Percentiles rank a stretch among this genome's conserved stretches.
These are phyloP conservation scores for Oemleria cerasiformis DNA, from an alignment of 306 rosid genomes.

Conservation along the genomic window DNA sequence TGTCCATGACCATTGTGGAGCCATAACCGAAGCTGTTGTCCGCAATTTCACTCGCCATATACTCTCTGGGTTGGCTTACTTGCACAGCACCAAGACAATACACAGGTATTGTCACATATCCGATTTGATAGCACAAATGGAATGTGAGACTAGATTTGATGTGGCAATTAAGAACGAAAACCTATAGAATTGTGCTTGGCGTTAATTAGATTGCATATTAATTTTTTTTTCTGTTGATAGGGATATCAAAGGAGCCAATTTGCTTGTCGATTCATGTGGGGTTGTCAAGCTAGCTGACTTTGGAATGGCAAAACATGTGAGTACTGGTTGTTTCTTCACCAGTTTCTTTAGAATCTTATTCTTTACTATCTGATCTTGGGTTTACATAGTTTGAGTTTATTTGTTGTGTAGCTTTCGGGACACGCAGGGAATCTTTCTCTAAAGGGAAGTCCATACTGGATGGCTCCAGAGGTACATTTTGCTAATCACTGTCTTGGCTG, in stretches of 20 bases:
- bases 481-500: conserved; percentile 9
- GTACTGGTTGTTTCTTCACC: conserved; percentile 26
- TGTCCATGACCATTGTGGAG: conserved; percentile 91
- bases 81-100: conserved; percentile 86
- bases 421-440: conserved; percentile 77
- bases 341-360: conserved; percentile 13
- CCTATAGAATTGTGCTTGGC: conserved; percentile 1
- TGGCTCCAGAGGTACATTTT: conserved; percentile 95
- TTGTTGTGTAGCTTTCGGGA: conserved; percentile 70
- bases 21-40: conserved; percentile 90
- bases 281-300: conserved; percentile 97
- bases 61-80: conserved; percentile 87
- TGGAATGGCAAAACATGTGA: conserved; percentile 98
- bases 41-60: conserved; percentile 92
- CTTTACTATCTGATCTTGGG: conserved; percentile 4
- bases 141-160: background rate
- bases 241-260: conserved; percentile 96
- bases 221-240: conserved; percentile 32
- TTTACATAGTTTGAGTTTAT: conserved; percentile 18
- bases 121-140: background rate
- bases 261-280: conserved; percentile 91
- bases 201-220: background rate
- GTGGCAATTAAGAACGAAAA: background rate
- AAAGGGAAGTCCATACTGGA: conserved; percentile 99
- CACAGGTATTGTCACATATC: conserved; percentile 51